Percentiles rank a stretch among this genome's conserved stretches.
Conservation (phyloP, 1,284 basidiomycete genomes). For the Apiotrichum sp. region DNA sequence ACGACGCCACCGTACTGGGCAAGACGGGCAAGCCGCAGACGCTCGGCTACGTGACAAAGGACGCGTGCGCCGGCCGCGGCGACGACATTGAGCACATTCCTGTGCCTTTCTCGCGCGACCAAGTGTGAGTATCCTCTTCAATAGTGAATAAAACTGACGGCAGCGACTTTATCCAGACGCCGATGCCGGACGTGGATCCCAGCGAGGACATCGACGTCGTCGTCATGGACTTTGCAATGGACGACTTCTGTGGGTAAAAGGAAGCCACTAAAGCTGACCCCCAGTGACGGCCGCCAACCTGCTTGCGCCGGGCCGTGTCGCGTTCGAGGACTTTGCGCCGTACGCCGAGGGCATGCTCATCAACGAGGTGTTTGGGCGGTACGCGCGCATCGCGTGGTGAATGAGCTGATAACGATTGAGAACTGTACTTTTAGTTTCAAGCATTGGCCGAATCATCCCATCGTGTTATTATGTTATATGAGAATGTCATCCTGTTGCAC, state of each 20-base stretch:
- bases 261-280: neutral
- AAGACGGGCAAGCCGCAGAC: slow-evolving; percentile 20
- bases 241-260: slow-evolving; percentile 39
- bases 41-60: slow-evolving; percentile 43
- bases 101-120: slow-evolving; percentile 15
- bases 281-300: slow-evolving; percentile 37
- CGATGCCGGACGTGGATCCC: slow-evolving; percentile 32
- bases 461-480: too few relatives aligned
- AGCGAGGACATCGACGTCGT: slow-evolving; percentile 41
- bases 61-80: slow-evolving; percentile 36
- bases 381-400: slow-evolving; percentile 34
- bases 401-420: neutral
- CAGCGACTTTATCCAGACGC: slow-evolving; percentile 41
- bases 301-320: slow-evolving; percentile 28
- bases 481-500: too few relatives aligned
- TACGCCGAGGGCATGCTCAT: slow-evolving; percentile 37
- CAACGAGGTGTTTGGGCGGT: slow-evolving; percentile 40
- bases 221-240: slow-evolving; percentile 44
- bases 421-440: too few relatives aligned
- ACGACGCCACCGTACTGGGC: neutral
- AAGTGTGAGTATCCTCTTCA: slow-evolving; percentile 5
- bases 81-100: slow-evolving; percentile 47
- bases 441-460: too few relatives aligned
- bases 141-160: neutral
- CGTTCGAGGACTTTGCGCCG: slow-evolving; percentile 32